These are phyloP conservation scores for Aureobasidium leucospermi DNA, from an alignment of 2,329 filamentous ascomycete species.

Conservation along the genomic window DNA sequence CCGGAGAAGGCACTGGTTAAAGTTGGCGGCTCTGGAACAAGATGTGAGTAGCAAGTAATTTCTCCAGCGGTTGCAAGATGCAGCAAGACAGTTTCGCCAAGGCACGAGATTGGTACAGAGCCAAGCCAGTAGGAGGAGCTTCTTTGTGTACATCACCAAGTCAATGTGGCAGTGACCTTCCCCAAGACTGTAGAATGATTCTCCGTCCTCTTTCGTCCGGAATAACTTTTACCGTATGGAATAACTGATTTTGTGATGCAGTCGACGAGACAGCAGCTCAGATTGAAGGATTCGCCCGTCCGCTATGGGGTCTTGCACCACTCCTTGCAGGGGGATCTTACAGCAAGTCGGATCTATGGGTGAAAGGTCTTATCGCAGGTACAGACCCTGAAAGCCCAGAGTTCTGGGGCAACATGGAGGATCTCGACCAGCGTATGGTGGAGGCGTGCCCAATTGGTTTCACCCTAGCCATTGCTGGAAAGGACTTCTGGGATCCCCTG, in stretches of 20 bases:
- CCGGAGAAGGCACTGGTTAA: conserved; percentile 57
- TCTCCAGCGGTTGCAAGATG: background rate
- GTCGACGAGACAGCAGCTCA: conserved; percentile 70
- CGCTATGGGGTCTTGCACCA: conserved; percentile 67
- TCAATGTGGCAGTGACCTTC: background rate
- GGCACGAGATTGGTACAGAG: background rate
- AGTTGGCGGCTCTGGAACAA: conserved; percentile 63
- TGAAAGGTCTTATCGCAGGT: conserved; percentile 62
- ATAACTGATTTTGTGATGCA: conserved; percentile 13
- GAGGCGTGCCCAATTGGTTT: conserved; percentile 77
- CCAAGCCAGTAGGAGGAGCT: conserved; percentile 1
- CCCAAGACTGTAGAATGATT: background rate
- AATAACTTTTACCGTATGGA: background rate
- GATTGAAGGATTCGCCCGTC: conserved; percentile 67
- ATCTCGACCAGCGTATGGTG: conserved; percentile 77
- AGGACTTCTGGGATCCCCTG: conserved; percentile 59
- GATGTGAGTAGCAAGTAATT: conserved; percentile 36
- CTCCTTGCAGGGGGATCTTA: conserved; percentile 65
- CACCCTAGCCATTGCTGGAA: conserved; percentile 60
- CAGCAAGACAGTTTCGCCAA: background rate
- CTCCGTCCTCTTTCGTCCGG: background rate
- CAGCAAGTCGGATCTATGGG: conserved; percentile 56
- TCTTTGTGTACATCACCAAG: background rate
- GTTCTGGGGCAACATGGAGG: conserved; percentile 69
- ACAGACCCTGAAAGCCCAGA: conserved; percentile 63